A percentile compares a stretch with the other conserved stretches of the same genome.
Evolutionary conservation across 495 filamentous ascomycete species (phyloP).

Genomic region (Aspergillus carlsbadensis): DNA sequence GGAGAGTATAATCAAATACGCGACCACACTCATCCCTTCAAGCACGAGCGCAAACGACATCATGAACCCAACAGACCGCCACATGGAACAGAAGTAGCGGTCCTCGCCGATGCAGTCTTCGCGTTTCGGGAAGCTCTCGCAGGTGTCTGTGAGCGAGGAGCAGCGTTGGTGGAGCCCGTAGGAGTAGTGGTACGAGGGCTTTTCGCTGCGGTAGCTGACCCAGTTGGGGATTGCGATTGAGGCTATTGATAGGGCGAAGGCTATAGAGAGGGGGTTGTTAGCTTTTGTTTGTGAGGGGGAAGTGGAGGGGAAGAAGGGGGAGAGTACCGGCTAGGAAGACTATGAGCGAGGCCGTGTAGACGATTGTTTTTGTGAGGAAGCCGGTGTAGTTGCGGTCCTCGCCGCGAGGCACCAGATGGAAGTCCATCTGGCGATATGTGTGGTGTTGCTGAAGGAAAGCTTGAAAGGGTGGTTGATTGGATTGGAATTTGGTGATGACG

Average conservation of each 20-base stretch:
- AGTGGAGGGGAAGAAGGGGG: neutral
- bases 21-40: constrained; percentile 71
- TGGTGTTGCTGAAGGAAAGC: neutral
- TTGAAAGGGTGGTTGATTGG: neutral
- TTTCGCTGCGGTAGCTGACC: constrained; percentile 69
- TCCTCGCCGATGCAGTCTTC: constrained; percentile 69
- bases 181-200: constrained; percentile 57
- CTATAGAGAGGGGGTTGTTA: constrained; percentile 39
- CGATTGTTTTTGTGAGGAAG: constrained; percentile 49
- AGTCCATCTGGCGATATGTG: constrained; percentile 33
- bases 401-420: constrained; percentile 42
- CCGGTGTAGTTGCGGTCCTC: constrained; percentile 48
- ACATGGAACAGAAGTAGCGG: constrained; percentile 85
- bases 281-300: too few relatives aligned
- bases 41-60: constrained; percentile 78
- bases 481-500: neutral
- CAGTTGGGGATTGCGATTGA: constrained; percentile 75
- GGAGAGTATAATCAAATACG: constrained; percentile 68
- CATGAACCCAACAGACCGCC: constrained; percentile 82
- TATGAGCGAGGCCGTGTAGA: constrained; percentile 58
- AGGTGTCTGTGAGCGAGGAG: constrained; percentile 59
- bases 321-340: constrained; percentile 61
- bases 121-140: constrained; percentile 57
- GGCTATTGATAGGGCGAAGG: constrained; percentile 72
- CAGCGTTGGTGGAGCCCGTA: constrained; percentile 82